Base-by-base conservation (phyloP, 495 filamentous ascomycete genomes). In the Xylaria nigripes region DNA sequence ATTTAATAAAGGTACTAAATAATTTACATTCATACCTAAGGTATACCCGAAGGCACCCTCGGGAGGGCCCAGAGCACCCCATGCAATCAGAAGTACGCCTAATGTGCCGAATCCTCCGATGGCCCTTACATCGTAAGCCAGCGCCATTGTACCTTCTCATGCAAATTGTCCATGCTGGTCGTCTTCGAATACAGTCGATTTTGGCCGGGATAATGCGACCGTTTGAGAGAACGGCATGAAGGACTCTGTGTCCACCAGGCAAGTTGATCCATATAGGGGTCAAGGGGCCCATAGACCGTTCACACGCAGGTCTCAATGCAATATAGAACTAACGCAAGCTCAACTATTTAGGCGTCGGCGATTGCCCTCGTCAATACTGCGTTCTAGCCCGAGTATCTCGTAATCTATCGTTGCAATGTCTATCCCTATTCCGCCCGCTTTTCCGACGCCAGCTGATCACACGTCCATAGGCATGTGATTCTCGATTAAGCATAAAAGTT, bases 401-500 rank as follows among this genome's bases (percentile, higher is more conserved):
- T 45, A 19, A 29, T 57, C 45, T 46, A 45, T 50, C 45, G 27
- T 43, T 34, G 44, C 50, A 32, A 38, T 42, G 18, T 55, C 61
- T 62, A 62, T 57, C 40, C 41, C 57, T 52, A 40, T 21, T 18
- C 38, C 24, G 15, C 27, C n/a, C 21, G 45, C 46, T 23, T 38
- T 50, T 45, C 40, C 22, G 16, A 22, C 22, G 27, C 45, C 23
- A 50, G 25, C 45, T 34, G 18, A 24, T 15, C 34, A n/a, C 52
- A 51, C 48, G 38, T 38, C 45, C 48, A 40, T 50, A 29, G 47
- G 24, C 46, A 54, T 48, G 38, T 22, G 45, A 41, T 80, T 82
- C 6, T 63, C 84, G 50, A 61, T 71, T 76, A 81, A 47, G 78
- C 78, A 59, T 81, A 81, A 62, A 81, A 81, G 61, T 81, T 81